Percentiles rank a stretch among this genome's conserved stretches.
Conservation (phyloP, 2,329 filamentous ascomycete species). For the Paecilomyces formosus region DNA sequence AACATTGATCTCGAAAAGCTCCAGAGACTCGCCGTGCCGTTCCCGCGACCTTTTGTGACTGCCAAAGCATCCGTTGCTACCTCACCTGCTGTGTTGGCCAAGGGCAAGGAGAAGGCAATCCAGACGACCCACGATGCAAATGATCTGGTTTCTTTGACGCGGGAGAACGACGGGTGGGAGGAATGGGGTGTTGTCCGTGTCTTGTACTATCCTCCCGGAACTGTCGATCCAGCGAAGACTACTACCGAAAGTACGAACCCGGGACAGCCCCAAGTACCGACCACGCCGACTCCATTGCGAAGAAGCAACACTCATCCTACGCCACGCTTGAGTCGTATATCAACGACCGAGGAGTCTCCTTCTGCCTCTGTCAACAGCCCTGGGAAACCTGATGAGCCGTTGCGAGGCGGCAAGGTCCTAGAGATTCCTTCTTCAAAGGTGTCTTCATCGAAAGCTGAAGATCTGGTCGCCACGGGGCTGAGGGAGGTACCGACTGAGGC, state of each 20-base stretch:
- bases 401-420: slow-evolving; percentile 46
- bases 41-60: slow-evolving; percentile 60
- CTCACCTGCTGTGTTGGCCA: slow-evolving; percentile 50
- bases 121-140: slow-evolving; percentile 62
- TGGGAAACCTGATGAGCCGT: slow-evolving; percentile 27
- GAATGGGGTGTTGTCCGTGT: slow-evolving; percentile 76
- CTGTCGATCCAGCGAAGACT: slow-evolving; percentile 25
- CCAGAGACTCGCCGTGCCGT: slow-evolving; percentile 74
- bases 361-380: slow-evolving; percentile 40
- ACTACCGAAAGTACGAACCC: slow-evolving; percentile 19
- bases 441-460: slow-evolving; percentile 28
- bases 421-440: slow-evolving; percentile 54
- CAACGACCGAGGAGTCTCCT: slow-evolving; percentile 40
- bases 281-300: slow-evolving; percentile 68
- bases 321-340: slow-evolving; percentile 43
- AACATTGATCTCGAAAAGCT: slow-evolving; percentile 67
- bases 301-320: slow-evolving; percentile 57
- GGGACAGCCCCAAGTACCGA: slow-evolving; percentile 44
- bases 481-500: slow-evolving; percentile 62
- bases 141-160: slow-evolving; percentile 70
- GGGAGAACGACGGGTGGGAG: slow-evolving; percentile 53
- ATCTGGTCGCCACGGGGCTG: slow-evolving; percentile 36
- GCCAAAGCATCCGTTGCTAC: slow-evolving; percentile 45
- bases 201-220: slow-evolving; percentile 59
- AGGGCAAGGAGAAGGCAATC: slow-evolving; percentile 66